Conservation (phyloP, 2,329 filamentous ascomycete genomes). For the Ceratocystis variospora region DNA sequence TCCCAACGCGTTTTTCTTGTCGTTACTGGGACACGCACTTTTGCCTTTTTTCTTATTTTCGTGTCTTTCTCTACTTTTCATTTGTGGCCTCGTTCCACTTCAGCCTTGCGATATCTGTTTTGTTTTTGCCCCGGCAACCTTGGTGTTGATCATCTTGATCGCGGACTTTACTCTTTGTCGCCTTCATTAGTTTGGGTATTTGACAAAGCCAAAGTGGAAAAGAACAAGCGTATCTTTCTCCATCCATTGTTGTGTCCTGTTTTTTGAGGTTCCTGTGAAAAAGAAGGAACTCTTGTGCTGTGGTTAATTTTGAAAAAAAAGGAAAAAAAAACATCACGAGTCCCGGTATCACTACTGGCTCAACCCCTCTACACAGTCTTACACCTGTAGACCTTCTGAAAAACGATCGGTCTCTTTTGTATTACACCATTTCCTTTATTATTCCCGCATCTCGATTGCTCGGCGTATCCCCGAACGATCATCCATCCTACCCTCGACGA, state of each 20-base stretch:
- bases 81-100: slow-evolving; percentile 1
- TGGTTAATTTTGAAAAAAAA: slow-evolving; percentile 1
- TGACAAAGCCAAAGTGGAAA: background rate
- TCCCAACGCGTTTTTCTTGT: background rate
- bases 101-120: slow-evolving; percentile 11
- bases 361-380: background rate
- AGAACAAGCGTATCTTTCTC: background rate
- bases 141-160: slow-evolving; percentile 17
- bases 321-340: slow-evolving; percentile 1
- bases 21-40: background rate
- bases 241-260: background rate
- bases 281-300: slow-evolving; percentile 3
- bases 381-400: slow-evolving; percentile 11
- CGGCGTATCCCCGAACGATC: slow-evolving; percentile 18
- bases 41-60: too few species aligned
- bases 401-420: slow-evolving; percentile 6
- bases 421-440: background rate
- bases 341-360: background rate
- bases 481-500: slow-evolving; percentile 17
- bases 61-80: background rate
- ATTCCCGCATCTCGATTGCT: slow-evolving; percentile 17
- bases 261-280: slow-evolving; percentile 12
- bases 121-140: background rate
- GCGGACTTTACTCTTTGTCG: slow-evolving; percentile 7
- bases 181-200: background rate